These are phyloP conservation scores for Nakataea oryzae DNA, from an alignment of 2,329 filamentous ascomycete genomes.

Conservation along the genomic window DNA sequence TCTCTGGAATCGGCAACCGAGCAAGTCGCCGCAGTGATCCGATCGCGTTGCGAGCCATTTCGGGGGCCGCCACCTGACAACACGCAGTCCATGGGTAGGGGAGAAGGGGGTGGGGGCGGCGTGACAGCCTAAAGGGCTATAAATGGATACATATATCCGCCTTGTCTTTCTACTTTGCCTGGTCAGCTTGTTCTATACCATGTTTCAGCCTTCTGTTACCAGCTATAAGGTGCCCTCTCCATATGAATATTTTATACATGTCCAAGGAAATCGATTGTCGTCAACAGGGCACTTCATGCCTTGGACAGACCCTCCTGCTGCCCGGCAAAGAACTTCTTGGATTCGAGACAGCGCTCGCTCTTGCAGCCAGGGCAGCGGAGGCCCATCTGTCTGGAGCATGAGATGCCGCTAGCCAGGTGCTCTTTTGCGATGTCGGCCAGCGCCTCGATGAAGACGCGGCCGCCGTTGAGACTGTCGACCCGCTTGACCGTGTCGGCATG, in stretches of 20 bases:
- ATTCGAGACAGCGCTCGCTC: slow-evolving; percentile 76
- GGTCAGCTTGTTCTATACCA: background rate
- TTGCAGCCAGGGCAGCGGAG: slow-evolving; percentile 88
- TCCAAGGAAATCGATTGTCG: background rate
- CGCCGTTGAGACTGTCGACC: slow-evolving; percentile 86
- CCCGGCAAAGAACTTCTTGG: slow-evolving; percentile 54
- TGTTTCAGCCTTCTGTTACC: background rate
- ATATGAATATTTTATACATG: background rate
- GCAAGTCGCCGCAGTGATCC: background rate
- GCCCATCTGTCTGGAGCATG: slow-evolving; percentile 75
- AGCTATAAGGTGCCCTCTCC: background rate
- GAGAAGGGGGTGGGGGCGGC: no score
- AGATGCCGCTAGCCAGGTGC: slow-evolving; percentile 60
- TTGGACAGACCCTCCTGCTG: slow-evolving; percentile 10
- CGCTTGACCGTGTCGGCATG: slow-evolving; percentile 75
- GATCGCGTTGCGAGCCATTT: background rate
- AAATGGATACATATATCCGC: background rate
- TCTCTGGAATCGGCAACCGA: background rate
- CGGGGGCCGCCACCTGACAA: background rate
- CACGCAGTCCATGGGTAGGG: background rate
- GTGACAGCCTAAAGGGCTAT: background rate
- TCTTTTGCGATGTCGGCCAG: slow-evolving; percentile 76
- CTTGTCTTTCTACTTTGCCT: background rate
- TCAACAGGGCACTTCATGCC: background rate
- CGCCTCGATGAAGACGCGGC: slow-evolving; percentile 78